These are phyloP conservation scores for Funneliformis geosporum DNA, from an alignment of 192 early-diverging fungal genomes.

Conservation along the genomic window DNA sequence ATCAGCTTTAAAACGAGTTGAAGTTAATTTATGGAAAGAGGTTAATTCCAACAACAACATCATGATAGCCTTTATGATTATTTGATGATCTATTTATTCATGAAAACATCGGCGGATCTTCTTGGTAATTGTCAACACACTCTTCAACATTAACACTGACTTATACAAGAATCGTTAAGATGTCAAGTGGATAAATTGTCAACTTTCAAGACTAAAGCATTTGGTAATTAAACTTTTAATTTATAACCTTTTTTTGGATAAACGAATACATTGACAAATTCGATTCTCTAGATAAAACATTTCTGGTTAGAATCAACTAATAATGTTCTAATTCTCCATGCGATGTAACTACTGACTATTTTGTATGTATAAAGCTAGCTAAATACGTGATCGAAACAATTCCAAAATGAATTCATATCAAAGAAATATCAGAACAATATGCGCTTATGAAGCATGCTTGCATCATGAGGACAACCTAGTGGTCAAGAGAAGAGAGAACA, in stretches of 20 bases:
- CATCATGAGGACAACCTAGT: no score
- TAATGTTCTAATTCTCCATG: slow-evolving; percentile 28
- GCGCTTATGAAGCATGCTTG: slow-evolving; percentile 22
- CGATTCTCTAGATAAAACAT: not conserved
- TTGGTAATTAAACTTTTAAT: no score
- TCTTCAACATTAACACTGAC: slow-evolving; percentile 27
- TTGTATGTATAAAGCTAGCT: slow-evolving; percentile 30
- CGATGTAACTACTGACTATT: slow-evolving; percentile 1
- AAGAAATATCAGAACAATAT: not conserved
- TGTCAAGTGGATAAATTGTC: slow-evolving; percentile 27
- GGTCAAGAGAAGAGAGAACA: no score
- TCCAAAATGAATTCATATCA: not conserved
- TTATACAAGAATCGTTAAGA: not conserved
- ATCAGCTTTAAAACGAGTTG: slow-evolving; percentile 1
- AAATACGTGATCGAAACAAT: slow-evolving; percentile 30
- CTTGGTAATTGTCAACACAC: slow-evolving; percentile 26
- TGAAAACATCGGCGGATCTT: not conserved
- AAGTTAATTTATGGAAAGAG: slow-evolving; percentile 13
- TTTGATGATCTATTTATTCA: not conserved
- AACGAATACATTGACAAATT: no score
- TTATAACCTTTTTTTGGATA: no score
- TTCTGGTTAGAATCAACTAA: slow-evolving; percentile 29
- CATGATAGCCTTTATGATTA: slow-evolving; percentile 21
- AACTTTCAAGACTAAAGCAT: slow-evolving; percentile 25
- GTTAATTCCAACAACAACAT: slow-evolving; percentile 3